Percentiles rank a stretch among this genome's conserved stretches.
Evolutionary conservation across 2,329 filamentous ascomycete genomes (phyloP).

Genomic region (Exophiala sp.): DNA sequence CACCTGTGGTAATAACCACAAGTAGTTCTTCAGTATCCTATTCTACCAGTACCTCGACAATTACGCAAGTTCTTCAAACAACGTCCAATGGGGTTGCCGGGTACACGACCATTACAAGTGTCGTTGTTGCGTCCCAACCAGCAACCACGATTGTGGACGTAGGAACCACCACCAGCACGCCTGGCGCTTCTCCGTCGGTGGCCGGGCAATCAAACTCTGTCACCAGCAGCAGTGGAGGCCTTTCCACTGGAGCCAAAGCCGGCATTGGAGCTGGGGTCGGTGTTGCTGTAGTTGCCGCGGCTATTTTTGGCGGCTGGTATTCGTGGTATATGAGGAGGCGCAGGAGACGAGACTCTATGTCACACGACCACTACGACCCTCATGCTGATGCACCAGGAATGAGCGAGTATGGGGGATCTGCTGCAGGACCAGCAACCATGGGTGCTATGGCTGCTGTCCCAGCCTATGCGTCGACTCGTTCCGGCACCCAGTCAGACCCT

Average conservation of each 20-base stretch:
- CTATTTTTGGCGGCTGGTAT: slow-evolving; percentile 26
- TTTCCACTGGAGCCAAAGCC: slow-evolving; percentile 28
- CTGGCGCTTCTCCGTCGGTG: slow-evolving; percentile 16
- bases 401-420: slow-evolving; percentile 12
- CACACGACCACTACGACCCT: slow-evolving; percentile 19
- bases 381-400: slow-evolving; percentile 14
- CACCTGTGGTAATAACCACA: slow-evolving; percentile 21
- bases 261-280: slow-evolving; percentile 27
- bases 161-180: slow-evolving; percentile 22
- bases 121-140: slow-evolving; percentile 14
- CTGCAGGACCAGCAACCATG: slow-evolving; percentile 9
- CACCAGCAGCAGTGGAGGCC: slow-evolving; percentile 11
- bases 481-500: slow-evolving; percentile 23
- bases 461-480: slow-evolving; percentile 19
- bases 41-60: slow-evolving; percentile 14
- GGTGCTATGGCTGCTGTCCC: slow-evolving; percentile 19
- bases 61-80: slow-evolving; percentile 14
- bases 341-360: slow-evolving; percentile 21
- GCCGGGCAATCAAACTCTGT: slow-evolving; percentile 5
- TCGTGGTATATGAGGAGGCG: slow-evolving; percentile 24
- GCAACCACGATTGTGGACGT: slow-evolving; percentile 16
- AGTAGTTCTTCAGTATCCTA: slow-evolving; percentile 18
- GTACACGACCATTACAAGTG: slow-evolving; percentile 19
- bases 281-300: slow-evolving; percentile 20
- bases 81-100: slow-evolving; percentile 18